Conservation (phyloP, 169 alveolate genomes). For the Babesia sp. region DNA sequence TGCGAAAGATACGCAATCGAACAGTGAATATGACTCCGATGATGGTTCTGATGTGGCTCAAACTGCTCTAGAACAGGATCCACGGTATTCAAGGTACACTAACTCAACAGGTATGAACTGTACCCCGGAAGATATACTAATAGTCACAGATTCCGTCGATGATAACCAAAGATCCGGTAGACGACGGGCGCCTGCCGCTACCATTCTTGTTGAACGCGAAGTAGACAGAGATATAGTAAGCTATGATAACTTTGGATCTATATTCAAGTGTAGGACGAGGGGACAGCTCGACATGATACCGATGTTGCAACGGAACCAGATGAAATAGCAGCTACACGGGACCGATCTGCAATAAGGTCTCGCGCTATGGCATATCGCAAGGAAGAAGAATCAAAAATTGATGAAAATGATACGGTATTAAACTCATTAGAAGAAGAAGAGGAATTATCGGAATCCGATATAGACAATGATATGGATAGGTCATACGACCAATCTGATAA, state of each 20-base stretch:
- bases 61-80: conserved; percentile 51
- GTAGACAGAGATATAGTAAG: background rate
- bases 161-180: background rate
- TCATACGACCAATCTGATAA: conserved; percentile 1
- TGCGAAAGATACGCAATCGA: conserved; percentile 14
- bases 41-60: conserved; percentile 25
- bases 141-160: conserved; percentile 2
- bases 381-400: conserved; percentile 27
- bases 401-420: background rate
- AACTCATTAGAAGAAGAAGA: background rate
- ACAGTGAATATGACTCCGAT: conserved; percentile 36
- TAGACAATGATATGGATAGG: conserved; percentile 1
- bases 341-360: conserved; percentile 23
- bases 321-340: background rate
- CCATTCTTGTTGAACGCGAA: conserved; percentile 7
- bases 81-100: conserved; percentile 42
- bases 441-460: conserved; percentile 36
- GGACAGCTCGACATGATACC: background rate
- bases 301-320: background rate
- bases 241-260: background rate
- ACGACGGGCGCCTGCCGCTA: conserved; percentile 34
- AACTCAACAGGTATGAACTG: conserved; percentile 11
- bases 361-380: conserved; percentile 66
- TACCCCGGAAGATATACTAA: background rate
- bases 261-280: background rate